phyloP scores from a whole-genome alignment of 2,329 filamentous ascomycete genomes.

The Pseudocercospora cruenta region DNA sequence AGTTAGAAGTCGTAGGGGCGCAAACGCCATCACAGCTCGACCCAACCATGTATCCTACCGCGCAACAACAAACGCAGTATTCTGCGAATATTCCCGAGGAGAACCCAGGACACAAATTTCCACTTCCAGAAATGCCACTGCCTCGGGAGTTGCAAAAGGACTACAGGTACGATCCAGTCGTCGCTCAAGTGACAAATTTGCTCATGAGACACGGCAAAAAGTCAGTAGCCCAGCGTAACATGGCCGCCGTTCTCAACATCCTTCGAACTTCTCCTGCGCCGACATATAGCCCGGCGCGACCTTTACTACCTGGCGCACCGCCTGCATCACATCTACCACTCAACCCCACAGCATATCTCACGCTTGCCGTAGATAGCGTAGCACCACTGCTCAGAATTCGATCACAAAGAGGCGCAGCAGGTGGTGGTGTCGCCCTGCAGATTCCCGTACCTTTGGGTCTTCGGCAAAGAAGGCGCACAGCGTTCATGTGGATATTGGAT shows the following conservation, averaged over 20 bases:
- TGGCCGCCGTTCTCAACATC: slow-evolving; percentile 77
- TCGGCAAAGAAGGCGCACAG: slow-evolving; percentile 75
- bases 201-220: slow-evolving; percentile 93
- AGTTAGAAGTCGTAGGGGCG: slow-evolving; percentile 20
- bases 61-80: slow-evolving; percentile 32
- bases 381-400: slow-evolving; percentile 84
- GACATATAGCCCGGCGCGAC: slow-evolving; percentile 69
- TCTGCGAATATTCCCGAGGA: slow-evolving; percentile 30
- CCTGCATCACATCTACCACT: slow-evolving; percentile 80
- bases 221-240: slow-evolving; percentile 87
- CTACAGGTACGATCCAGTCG: slow-evolving; percentile 80
- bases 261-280: slow-evolving; percentile 85
- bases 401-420: slow-evolving; percentile 74
- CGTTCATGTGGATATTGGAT: slow-evolving; percentile 87
- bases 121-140: slow-evolving; percentile 68
- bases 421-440: slow-evolving; percentile 82
- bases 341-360: slow-evolving; percentile 87
- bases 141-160: slow-evolving; percentile 68
- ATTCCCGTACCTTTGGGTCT: slow-evolving; percentile 76
- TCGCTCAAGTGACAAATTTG: slow-evolving; percentile 85
- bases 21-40: slow-evolving; percentile 20
- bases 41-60: slow-evolving; percentile 33
- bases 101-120: slow-evolving; percentile 77
- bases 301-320: slow-evolving; percentile 73
- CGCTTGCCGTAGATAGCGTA: slow-evolving; percentile 87